Percentiles rank a stretch among this genome's conserved stretches.
Evolutionary conservation across 768 basidiomycete genomes (phyloP).

Genomic region (Collybiopsis luxurians): DNA sequence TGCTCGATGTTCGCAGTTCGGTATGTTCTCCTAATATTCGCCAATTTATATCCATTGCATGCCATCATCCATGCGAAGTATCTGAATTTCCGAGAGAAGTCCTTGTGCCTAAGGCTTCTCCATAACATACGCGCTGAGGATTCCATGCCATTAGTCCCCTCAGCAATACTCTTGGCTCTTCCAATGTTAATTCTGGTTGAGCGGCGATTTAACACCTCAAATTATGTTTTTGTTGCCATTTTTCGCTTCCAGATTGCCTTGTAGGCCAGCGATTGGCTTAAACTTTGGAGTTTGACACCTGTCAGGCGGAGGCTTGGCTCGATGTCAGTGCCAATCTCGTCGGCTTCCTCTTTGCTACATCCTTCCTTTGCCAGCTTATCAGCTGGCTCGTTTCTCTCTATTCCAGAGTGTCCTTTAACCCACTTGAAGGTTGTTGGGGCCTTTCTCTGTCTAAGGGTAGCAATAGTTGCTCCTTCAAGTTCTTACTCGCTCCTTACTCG

Average conservation of each 20-base stretch:
- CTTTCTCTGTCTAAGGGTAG: constrained; percentile 8
- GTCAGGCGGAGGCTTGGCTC: constrained; percentile 5
- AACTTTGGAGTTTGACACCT: constrained; percentile 10
- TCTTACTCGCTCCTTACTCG: no score
- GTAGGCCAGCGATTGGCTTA: constrained; percentile 15
- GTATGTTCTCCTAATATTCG: background rate
- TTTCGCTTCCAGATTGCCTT: background rate
- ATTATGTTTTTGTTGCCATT: background rate
- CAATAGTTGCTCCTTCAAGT: background rate
- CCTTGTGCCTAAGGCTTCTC: constrained; percentile 8
- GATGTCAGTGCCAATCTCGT: constrained; percentile 1
- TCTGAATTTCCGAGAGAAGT: constrained; percentile 7
- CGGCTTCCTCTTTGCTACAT: constrained; percentile 7
- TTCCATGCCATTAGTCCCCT: background rate
- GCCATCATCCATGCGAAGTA: constrained; percentile 12
- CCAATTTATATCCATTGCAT: constrained; percentile 3
- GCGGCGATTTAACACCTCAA: background rate
- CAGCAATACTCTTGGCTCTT: background rate
- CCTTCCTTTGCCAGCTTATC: constrained; percentile 19
- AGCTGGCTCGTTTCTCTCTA: constrained; percentile 21
- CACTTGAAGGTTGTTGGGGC: constrained; percentile 20
- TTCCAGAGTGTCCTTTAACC: constrained; percentile 21
- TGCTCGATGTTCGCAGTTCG: background rate
- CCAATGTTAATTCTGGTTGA: constrained; percentile 3
- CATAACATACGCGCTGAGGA: constrained; percentile 1